Evolutionary conservation across 345 rosid species (phyloP).

Genomic region (rapeseed (Brassica napus)): DNA sequence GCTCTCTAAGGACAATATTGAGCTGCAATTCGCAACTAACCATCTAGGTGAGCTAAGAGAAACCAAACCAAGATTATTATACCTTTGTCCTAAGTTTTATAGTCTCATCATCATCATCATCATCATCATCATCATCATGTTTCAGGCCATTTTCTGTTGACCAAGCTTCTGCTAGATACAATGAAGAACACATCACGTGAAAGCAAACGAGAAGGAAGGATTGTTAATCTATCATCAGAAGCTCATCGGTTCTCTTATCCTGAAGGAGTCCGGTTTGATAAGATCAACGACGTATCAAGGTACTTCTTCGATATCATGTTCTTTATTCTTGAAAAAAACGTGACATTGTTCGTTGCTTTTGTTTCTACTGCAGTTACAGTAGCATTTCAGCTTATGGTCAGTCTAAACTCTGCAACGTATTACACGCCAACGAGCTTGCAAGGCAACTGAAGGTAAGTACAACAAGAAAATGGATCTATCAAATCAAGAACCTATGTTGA

Average conservation of each 20-base stretch:
- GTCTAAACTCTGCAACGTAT: slow-evolving; percentile 47
- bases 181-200: slow-evolving; percentile 56
- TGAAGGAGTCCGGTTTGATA: slow-evolving; percentile 55
- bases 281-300: slow-evolving; percentile 52
- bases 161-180: slow-evolving; percentile 54
- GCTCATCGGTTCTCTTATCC: slow-evolving; percentile 45
- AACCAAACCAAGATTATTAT: background rate
- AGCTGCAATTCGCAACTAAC: background rate
- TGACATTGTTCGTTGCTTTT: background rate
- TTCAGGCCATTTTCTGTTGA: slow-evolving; percentile 71
- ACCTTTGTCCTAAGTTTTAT: background rate
- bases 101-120: background rate
- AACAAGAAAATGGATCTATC: background rate
- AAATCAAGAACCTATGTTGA: background rate
- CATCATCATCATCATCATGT: background rate
- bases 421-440: slow-evolving; percentile 52
- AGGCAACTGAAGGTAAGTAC: slow-evolving; percentile 45
- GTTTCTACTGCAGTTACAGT: slow-evolving; percentile 45
- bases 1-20: background rate
- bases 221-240: slow-evolving; percentile 54
- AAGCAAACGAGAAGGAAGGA: slow-evolving; percentile 60
- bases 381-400: slow-evolving; percentile 53
- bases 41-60: background rate
- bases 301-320: background rate
- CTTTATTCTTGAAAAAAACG: background rate